Conservation (phyloP, 176 grass and related monocot genomes). For the Hyparrhenia diplandra region DNA sequence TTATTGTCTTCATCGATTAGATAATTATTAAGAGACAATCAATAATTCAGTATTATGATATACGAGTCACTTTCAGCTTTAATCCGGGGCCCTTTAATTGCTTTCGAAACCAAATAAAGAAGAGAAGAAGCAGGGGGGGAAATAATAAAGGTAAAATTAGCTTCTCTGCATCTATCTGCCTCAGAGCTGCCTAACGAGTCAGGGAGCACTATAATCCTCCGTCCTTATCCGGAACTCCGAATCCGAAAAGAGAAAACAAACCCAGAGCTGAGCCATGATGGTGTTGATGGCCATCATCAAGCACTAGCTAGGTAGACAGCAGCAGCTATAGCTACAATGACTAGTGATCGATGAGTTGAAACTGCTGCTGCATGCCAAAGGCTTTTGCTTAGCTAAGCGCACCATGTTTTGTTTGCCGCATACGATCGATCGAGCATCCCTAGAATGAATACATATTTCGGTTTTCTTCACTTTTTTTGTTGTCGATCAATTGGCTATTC, state of each 20-base stretch:
- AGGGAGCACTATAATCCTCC: conserved; percentile 27
- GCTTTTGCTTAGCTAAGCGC: conserved; percentile 20
- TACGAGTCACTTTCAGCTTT: not conserved
- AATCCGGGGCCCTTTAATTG: not conserved
- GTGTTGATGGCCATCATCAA: not conserved
- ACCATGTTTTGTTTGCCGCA: not conserved
- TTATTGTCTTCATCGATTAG: not conserved
- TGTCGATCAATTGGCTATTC: not conserved
- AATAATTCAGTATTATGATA: no score
- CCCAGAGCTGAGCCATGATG: no score
- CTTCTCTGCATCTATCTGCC: not conserved
- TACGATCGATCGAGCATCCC: not conserved
- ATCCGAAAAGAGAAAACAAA: conserved; percentile 16
- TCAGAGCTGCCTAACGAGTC: conserved; percentile 24
- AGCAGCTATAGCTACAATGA: not conserved
- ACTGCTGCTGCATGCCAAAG: not conserved
- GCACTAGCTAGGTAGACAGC: no score
- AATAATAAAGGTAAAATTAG: not conserved
- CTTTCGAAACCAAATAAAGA: not conserved
- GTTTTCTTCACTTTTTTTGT: not conserved
- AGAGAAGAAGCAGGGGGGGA: no score
- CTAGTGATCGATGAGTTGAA: not conserved
- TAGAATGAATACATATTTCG: not conserved
- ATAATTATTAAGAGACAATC: not conserved
- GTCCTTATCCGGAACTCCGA: conserved; percentile 30